phyloP scores from a whole-genome alignment of 169 alveolate species.

The Plasmodium relictum region DNA sequence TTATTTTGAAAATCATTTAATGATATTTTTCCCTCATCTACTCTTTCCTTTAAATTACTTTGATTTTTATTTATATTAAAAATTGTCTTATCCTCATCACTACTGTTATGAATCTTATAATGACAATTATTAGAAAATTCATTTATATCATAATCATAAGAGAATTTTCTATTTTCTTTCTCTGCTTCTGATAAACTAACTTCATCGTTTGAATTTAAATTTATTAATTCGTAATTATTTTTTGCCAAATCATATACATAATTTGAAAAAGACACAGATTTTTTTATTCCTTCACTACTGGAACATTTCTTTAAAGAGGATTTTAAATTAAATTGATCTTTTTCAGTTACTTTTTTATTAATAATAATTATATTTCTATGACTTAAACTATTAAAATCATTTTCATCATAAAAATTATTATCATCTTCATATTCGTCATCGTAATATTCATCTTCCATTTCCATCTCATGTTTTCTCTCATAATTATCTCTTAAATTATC shows the following conservation, averaged over 20 bases:
- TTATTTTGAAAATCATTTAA: too few species aligned
- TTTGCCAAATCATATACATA: conserved; percentile 52
- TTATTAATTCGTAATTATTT: conserved; percentile 46
- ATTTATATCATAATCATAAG: not conserved
- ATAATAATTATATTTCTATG: conserved; percentile 9
- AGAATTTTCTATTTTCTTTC: not conserved
- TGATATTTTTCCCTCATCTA: not conserved
- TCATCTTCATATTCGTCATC: conserved; percentile 23
- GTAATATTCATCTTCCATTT: conserved; percentile 1
- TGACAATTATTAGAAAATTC: not conserved
- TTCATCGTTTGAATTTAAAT: conserved; percentile 17
- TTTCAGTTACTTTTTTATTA: conserved; percentile 8
- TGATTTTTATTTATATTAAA: too few species aligned
- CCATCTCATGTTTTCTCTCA: not conserved
- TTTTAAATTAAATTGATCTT: conserved; percentile 13
- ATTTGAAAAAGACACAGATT: conserved; percentile 55
- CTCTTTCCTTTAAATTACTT: not conserved
- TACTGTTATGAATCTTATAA: too few species aligned
- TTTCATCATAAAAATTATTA: conserved; percentile 23
- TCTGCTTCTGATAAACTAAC: not conserved
- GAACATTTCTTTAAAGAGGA: conserved; percentile 54
- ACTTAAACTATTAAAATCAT: not conserved
- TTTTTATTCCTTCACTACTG: conserved; percentile 19
- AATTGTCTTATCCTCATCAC: too few species aligned
- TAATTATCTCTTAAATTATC: not conserved